Evolutionary conservation across 176 grass and related monocot genomes (phyloP).

Genomic region (Ensete glaucum): DNA sequence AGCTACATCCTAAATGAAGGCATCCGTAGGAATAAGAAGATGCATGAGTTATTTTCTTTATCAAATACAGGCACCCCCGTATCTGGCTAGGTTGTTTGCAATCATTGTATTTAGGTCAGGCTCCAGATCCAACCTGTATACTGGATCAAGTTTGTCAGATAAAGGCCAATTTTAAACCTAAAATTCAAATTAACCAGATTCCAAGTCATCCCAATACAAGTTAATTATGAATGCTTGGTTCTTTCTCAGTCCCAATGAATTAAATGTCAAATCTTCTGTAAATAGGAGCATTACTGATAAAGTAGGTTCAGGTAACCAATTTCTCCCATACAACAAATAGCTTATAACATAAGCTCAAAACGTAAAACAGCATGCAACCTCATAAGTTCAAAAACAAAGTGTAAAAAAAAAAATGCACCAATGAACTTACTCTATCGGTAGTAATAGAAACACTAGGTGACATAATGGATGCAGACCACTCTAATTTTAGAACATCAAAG

Average conservation of each 20-base stretch:
- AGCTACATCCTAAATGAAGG: no score
- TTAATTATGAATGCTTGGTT: not conserved
- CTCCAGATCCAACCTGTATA: no score
- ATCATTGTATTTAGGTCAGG: no score
- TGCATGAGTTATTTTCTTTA: no score
- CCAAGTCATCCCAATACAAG: not conserved
- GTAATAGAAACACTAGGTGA: constrained; percentile 82
- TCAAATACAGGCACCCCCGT: no score
- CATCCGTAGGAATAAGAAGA: no score
- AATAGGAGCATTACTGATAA: not conserved
- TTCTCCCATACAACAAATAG: not conserved
- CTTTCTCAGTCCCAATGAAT: not conserved
- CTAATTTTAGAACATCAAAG: constrained; percentile 73
- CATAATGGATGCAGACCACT: constrained; percentile 70
- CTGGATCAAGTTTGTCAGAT: no score
- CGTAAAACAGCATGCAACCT: not conserved
- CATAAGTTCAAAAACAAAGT: not conserved
- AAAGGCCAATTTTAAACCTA: no score
- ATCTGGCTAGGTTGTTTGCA: no score
- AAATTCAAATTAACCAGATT: no score
- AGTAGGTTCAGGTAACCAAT: not conserved
- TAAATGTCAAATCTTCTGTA: not conserved
- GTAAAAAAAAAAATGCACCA: not conserved
- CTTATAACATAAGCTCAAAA: not conserved
- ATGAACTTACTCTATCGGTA: constrained; percentile 66